phyloP scores from a whole-genome alignment of 139 green algal species.

The Medakamo hakoo region DNA sequence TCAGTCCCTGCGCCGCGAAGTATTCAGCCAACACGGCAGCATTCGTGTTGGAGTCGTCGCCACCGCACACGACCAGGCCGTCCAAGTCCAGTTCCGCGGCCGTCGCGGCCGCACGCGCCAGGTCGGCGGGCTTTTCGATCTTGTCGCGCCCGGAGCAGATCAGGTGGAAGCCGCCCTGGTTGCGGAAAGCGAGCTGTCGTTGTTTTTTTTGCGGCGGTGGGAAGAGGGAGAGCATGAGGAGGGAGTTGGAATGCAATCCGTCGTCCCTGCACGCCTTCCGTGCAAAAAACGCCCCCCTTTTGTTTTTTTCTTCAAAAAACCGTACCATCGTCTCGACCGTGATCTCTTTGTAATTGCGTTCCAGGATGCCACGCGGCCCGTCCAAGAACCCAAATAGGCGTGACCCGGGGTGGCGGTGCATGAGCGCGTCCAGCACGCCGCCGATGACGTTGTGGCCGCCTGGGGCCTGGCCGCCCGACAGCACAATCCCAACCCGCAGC shows the following conservation, averaged over 20 bases:
- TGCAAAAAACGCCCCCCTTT: conserved; percentile 2
- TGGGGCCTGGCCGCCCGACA: conserved; percentile 36
- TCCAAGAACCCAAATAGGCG: conserved; percentile 25
- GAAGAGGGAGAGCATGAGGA: not conserved
- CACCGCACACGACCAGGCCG: conserved; percentile 41
- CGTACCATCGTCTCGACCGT: conserved; percentile 8
- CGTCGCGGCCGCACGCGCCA: conserved; percentile 12
- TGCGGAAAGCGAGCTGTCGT: conserved; percentile 24
- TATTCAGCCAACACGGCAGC: conserved; percentile 35
- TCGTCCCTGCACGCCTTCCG: not conserved
- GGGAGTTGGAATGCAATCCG: not conserved
- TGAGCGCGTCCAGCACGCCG: conserved; percentile 36
- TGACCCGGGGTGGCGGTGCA: conserved; percentile 12
- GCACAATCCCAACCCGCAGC: conserved; percentile 26
- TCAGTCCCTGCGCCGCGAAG: conserved; percentile 12
- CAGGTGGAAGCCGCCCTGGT: conserved; percentile 55
- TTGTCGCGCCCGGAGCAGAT: conserved; percentile 42
- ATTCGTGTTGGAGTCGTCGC: conserved; percentile 59
- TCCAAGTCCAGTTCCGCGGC: conserved; percentile 24
- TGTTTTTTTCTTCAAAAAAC: no score
- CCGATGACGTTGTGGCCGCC: conserved; percentile 52
- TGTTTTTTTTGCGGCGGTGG: conserved; percentile 16
- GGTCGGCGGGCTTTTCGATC: conserved; percentile 35
- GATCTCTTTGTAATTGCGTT: conserved; percentile 8
- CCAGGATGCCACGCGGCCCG: conserved; percentile 16